Percentiles rank a stretch among this genome's conserved stretches.
phyloP scores from a whole-genome alignment of 495 filamentous ascomycete species.

The Cercophora samala region DNA sequence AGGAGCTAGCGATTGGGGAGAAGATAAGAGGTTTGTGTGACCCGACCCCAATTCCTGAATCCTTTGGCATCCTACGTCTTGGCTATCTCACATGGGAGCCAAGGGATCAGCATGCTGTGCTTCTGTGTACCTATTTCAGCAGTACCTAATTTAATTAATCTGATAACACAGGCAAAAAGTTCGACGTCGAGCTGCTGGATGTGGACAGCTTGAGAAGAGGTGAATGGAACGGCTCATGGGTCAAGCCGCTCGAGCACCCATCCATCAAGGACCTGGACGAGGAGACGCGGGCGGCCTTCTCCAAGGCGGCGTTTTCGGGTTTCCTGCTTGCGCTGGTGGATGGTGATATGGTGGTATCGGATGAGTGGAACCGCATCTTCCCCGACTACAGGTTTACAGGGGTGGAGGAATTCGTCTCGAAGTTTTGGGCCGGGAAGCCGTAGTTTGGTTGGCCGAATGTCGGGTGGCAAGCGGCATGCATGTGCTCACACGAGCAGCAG shows the following conservation, averaged over 20 bases:
- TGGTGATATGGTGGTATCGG: slow-evolving; percentile 44
- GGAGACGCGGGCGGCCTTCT: slow-evolving; percentile 31
- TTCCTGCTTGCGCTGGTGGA: slow-evolving; percentile 41
- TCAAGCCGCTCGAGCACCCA: slow-evolving; percentile 40
- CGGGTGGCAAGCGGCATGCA: too few species aligned
- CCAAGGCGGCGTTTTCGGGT: slow-evolving; percentile 24
- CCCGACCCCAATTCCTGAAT: slow-evolving; percentile 28
- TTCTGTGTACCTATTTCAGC: too few species aligned
- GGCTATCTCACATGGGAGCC: neutral
- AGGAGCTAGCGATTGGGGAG: slow-evolving; percentile 47
- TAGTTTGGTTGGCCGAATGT: slow-evolving; percentile 1
- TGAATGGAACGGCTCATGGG: slow-evolving; percentile 45
- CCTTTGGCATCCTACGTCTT: neutral
- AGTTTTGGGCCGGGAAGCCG: slow-evolving; percentile 45
- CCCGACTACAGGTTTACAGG: slow-evolving; percentile 51
- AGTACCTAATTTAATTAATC: neutral
- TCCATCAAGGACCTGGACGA: slow-evolving; percentile 44
- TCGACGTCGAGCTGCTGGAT: slow-evolving; percentile 45
- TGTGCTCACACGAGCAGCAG: neutral
- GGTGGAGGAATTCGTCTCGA: slow-evolving; percentile 46
- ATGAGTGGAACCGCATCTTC: slow-evolving; percentile 53
- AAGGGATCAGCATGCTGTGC: too few species aligned
- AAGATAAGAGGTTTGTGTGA: slow-evolving; percentile 48
- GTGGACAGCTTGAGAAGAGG: slow-evolving; percentile 46
- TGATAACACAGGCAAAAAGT: slow-evolving; percentile 33